A percentile compares a stretch with the other conserved stretches of the same genome.
phyloP scores from a whole-genome alignment of 805 yeast genomes.

The Metschnikowia dekortorum region DNA sequence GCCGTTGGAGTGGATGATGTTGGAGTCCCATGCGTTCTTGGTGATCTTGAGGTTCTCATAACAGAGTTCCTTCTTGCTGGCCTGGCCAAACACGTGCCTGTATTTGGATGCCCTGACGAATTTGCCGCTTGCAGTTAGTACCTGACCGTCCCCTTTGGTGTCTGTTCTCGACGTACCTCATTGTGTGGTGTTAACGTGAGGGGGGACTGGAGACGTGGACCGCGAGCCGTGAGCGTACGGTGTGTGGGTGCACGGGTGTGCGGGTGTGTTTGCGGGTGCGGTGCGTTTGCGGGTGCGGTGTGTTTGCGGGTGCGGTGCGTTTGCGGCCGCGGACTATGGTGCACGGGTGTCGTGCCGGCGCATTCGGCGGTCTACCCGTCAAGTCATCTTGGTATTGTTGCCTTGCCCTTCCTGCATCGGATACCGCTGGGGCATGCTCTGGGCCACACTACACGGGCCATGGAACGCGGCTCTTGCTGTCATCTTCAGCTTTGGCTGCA shows the following conservation, averaged over 20 bases:
- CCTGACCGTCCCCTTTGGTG: background rate
- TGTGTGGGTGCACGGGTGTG: background rate
- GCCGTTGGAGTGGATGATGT: conserved; percentile 81
- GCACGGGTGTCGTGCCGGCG: too few species aligned
- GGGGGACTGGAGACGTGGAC: too few species aligned
- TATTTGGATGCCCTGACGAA: conserved; percentile 96
- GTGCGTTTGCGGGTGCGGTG: too few species aligned
- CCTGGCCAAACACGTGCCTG: conserved; percentile 94
- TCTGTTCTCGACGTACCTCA: background rate
- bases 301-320: too few species aligned
- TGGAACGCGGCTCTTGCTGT: too few species aligned
- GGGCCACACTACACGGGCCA: too few species aligned
- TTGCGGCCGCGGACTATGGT: too few species aligned
- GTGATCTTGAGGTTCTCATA: conserved; percentile 75
- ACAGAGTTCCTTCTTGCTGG: conserved; percentile 62
- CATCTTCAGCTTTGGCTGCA: too few species aligned
- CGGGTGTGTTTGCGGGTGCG: background rate
- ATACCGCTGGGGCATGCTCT: too few species aligned
- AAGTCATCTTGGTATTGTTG: too few species aligned
- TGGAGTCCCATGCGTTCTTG: conserved; percentile 95
- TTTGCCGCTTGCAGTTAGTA: conserved; percentile 50
- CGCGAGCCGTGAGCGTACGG: background rate
- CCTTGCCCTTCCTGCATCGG: too few species aligned
- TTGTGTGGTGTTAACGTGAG: background rate
- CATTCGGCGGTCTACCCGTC: too few species aligned